Evolutionary conservation across 176 grass and related monocot genomes (phyloP).

Genomic region (Triticum aestivum): DNA sequence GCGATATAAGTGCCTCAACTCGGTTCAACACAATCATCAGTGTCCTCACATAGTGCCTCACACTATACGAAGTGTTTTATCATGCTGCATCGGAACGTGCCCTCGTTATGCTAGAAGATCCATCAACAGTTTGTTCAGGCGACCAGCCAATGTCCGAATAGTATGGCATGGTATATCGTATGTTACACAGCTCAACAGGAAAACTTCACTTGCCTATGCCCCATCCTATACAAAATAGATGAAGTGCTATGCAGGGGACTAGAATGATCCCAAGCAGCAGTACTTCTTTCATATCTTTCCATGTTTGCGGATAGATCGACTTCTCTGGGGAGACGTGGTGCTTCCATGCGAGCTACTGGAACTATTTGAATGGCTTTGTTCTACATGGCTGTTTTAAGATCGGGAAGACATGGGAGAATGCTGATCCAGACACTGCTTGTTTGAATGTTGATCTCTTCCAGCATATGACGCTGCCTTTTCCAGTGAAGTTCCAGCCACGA

Average conservation of each 20-base stretch:
- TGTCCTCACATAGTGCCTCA: too few relatives aligned
- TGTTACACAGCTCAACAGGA: not conserved
- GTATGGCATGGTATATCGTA: not conserved
- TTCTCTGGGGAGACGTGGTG: slow-evolving; percentile 7
- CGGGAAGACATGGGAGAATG: not conserved
- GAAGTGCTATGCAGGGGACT: not conserved
- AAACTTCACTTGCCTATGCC: not conserved
- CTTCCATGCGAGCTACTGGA: slow-evolving; percentile 19
- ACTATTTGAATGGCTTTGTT: slow-evolving; percentile 22
- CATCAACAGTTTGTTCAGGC: not conserved
- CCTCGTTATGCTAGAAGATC: not conserved
- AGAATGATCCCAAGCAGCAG: slow-evolving; percentile 44
- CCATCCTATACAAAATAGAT: slow-evolving; percentile 18
- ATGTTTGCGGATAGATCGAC: slow-evolving; percentile 21
- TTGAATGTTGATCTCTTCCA: slow-evolving; percentile 1
- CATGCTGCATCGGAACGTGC: not conserved
- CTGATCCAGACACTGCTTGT: not conserved
- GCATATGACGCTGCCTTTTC: not conserved
- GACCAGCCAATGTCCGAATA: not conserved
- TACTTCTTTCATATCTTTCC: slow-evolving; percentile 49
- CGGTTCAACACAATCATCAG: too few relatives aligned
- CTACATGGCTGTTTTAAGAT: slow-evolving; percentile 14
- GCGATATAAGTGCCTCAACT: too few relatives aligned
- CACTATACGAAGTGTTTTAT: not conserved
- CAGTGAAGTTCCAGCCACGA: not conserved